phyloP scores from a whole-genome alignment of 257 asterid genomes.

The Catharanthus roseus region DNA sequence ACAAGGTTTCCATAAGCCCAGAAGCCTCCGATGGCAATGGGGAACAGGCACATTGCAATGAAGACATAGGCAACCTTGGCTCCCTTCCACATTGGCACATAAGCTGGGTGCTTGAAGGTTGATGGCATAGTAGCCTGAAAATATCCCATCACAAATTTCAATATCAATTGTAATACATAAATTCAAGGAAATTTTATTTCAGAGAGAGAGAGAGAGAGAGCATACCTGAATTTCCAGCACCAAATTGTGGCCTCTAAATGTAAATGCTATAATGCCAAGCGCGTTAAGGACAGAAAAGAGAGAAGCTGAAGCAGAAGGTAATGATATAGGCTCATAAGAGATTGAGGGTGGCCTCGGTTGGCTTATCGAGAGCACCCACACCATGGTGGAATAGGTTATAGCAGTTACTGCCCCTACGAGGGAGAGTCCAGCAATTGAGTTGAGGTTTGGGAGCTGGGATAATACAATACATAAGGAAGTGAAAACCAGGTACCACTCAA shows the following conservation, averaged over 20 bases:
- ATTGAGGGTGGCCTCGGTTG: constrained; percentile 71
- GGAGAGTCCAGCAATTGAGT: constrained; percentile 96
- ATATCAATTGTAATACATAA: neutral
- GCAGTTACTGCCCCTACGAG: constrained; percentile 96
- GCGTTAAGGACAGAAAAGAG: constrained; percentile 73
- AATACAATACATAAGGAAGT: constrained; percentile 89
- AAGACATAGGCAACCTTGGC: constrained; percentile 80
- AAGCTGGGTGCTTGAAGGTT: constrained; percentile 93
- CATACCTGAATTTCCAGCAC: constrained; percentile 88
- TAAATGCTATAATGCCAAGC: constrained; percentile 86
- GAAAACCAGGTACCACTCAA: constrained; percentile 96
- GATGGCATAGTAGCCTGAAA: constrained; percentile 97
- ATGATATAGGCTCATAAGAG: constrained; percentile 60
- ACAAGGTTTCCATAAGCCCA: constrained; percentile 96
- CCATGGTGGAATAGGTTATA: constrained; percentile 84
- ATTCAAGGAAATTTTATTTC: neutral
- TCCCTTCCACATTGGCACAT: constrained; percentile 98
- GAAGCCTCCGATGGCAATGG: constrained; percentile 91
- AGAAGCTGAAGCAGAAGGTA: constrained; percentile 60
- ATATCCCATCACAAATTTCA: constrained; percentile 1
- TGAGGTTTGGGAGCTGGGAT: constrained; percentile 94
- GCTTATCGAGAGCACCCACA: constrained; percentile 97
- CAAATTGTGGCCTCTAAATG: constrained; percentile 94
- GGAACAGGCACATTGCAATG: constrained; percentile 86
- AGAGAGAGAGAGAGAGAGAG: neutral